Percentiles rank a stretch among this genome's conserved stretches.
Evolutionary conservation across 73 alveolate species (phyloP).

Genomic region (Blepharisma stoltei): DNA sequence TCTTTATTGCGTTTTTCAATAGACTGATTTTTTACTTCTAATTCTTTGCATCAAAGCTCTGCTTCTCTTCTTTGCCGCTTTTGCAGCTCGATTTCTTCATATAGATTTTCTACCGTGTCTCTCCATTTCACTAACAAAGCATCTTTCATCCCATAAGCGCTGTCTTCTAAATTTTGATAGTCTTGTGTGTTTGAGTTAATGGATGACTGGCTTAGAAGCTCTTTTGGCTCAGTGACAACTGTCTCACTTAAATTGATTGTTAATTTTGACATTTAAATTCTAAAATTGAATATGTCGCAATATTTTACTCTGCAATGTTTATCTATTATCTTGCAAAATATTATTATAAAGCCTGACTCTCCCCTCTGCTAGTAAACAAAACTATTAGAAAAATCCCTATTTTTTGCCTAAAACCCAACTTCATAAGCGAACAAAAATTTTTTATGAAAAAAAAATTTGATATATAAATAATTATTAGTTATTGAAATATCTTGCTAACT

Average conservation of each 20-base stretch:
- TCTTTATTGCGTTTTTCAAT: conserved; percentile 8
- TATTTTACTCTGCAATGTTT: too few species aligned
- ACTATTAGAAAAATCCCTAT: too few species aligned
- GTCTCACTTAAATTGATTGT: not conserved
- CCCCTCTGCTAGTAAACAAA: too few species aligned
- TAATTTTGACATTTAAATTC: conserved; percentile 16
- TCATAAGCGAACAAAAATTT: too few species aligned
- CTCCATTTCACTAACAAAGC: conserved; percentile 25
- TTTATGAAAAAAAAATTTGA: too few species aligned
- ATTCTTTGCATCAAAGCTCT: conserved; percentile 3
- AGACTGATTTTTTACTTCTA: not conserved
- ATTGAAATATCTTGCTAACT: too few species aligned
- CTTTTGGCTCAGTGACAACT: not conserved
- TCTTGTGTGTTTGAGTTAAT: not conserved
- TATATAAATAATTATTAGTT: too few species aligned
- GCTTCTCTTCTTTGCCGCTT: conserved; percentile 31
- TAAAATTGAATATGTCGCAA: not conserved
- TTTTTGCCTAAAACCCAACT: too few species aligned
- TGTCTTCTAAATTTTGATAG: not conserved
- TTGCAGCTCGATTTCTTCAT: conserved; percentile 13
- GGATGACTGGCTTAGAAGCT: not conserved
- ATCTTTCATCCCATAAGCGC: conserved; percentile 12
- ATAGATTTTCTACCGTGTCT: conserved; percentile 10
- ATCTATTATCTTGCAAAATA: too few species aligned
- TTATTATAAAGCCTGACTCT: too few species aligned